phyloP scores from a whole-genome alignment of 768 basidiomycete species.

The Boletus bicolor region DNA sequence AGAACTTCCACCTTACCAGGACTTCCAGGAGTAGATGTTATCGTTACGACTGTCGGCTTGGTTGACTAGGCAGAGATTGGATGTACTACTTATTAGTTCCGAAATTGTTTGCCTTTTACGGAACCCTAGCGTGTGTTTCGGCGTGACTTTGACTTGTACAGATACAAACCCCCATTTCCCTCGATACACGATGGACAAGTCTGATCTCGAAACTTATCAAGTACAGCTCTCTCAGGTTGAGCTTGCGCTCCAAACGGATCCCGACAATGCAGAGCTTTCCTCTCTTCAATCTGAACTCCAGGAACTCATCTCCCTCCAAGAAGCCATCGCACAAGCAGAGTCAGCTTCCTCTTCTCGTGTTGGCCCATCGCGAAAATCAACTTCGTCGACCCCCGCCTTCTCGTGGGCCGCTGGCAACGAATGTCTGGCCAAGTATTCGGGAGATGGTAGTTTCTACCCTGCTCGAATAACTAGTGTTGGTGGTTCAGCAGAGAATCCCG shows the following conservation, averaged over 20 bases:
- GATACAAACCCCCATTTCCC: no score
- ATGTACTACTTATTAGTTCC: neutral
- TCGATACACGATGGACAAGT: slow-evolving; percentile 42
- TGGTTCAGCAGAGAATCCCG: slow-evolving; percentile 75
- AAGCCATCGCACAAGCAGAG: slow-evolving; percentile 65
- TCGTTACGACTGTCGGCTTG: no score
- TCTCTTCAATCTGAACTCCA: slow-evolving; percentile 74
- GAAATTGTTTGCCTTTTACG: slow-evolving; percentile 17
- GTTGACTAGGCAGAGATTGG: neutral
- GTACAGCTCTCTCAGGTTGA: slow-evolving; percentile 89
- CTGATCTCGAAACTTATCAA: slow-evolving; percentile 87
- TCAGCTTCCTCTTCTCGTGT: slow-evolving; percentile 58
- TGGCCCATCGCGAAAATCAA: slow-evolving; percentile 54
- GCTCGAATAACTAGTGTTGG: slow-evolving; percentile 84
- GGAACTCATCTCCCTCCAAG: slow-evolving; percentile 78
- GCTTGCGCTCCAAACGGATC: slow-evolving; percentile 70
- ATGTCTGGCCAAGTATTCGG: slow-evolving; percentile 81
- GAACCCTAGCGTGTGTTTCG: slow-evolving; percentile 8
- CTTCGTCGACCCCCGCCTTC: slow-evolving; percentile 47
- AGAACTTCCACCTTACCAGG: slow-evolving; percentile 45
- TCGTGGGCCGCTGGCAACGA: slow-evolving; percentile 83
- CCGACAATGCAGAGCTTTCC: slow-evolving; percentile 67
- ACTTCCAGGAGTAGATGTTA: slow-evolving; percentile 24
- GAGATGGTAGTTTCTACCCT: slow-evolving; percentile 83
- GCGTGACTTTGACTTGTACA: neutral